Percentiles rank a stretch among this genome's conserved stretches.
Evolutionary conservation across 2,329 filamentous ascomycete genomes (phyloP).

Genomic region (Hymenoscyphus scutula): DNA sequence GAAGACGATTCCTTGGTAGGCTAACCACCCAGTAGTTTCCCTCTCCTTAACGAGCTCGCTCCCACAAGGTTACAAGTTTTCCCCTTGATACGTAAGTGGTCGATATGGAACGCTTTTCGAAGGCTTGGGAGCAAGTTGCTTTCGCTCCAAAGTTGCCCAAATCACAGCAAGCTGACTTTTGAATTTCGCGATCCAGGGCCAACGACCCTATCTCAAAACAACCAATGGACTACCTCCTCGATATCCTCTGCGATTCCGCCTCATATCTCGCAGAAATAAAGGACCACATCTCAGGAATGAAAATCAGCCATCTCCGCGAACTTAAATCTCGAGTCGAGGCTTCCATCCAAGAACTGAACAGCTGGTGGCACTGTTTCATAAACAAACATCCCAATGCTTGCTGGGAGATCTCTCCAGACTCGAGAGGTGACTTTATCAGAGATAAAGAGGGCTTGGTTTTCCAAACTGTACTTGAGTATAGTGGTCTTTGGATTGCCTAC

Average conservation of each 20-base stretch:
- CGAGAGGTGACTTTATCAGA: not conserved
- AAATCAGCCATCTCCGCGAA: not conserved
- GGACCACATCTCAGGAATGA: not conserved
- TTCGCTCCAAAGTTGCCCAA: too few relatives aligned
- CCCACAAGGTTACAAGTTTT: too few relatives aligned
- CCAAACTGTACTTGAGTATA: not conserved
- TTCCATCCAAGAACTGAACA: not conserved
- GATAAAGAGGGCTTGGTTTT: not conserved
- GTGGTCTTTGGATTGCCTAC: not conserved
- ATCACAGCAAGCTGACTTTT: not conserved
- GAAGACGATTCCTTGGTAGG: not conserved
- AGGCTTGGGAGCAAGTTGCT: too few relatives aligned
- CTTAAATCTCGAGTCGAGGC: not conserved
- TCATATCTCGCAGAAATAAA: not conserved
- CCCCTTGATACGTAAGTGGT: too few relatives aligned
- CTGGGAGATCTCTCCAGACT: not conserved
- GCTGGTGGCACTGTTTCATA: not conserved
- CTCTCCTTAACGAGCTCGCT: too few relatives aligned
- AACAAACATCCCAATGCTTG: not conserved
- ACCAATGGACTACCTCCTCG: slow-evolving; percentile 1
- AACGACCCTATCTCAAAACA: not conserved
- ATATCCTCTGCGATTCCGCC: not conserved
- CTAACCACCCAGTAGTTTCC: not conserved
- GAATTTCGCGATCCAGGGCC: not conserved
- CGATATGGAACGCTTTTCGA: too few relatives aligned